Evolutionary conservation across 108 stramenopile species (phyloP).

Genomic region (Aurantiochytrium sp.): DNA sequence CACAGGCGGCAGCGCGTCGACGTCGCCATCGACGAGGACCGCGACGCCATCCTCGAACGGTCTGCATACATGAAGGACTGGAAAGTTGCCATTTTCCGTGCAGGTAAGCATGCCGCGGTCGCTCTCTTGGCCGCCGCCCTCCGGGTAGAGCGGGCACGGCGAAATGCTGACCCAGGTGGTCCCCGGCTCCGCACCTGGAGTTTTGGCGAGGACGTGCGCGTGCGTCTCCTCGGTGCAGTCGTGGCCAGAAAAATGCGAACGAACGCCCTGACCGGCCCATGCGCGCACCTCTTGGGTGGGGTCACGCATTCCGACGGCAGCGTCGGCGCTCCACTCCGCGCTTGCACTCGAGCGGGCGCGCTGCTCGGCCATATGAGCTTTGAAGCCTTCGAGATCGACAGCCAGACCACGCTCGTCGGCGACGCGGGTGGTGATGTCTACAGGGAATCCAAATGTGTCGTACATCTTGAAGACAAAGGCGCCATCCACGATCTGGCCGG

Average conservation of each 20-base stretch:
- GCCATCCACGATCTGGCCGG: constrained; percentile 62
- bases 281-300: constrained; percentile 69
- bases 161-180: constrained; percentile 73
- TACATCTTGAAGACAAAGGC: constrained; percentile 74
- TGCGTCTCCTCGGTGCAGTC: background rate
- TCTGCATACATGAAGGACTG: background rate
- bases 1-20: constrained; percentile 39
- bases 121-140: constrained; percentile 88
- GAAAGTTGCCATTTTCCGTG: background rate
- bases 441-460: constrained; percentile 94
- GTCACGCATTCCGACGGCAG: constrained; percentile 62
- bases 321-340: background rate
- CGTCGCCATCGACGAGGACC: constrained; percentile 15
- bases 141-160: constrained; percentile 87
- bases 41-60: constrained; percentile 20
- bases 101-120: constrained; percentile 67
- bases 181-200: background rate
- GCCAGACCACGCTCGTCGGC: constrained; percentile 86
- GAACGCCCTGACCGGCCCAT: constrained; percentile 47
- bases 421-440: constrained; percentile 95
- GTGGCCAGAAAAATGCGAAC: background rate
- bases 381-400: constrained; percentile 81
- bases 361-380: constrained; percentile 82
- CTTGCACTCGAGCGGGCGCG: constrained; percentile 57
- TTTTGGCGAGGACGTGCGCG: background rate